Base-by-base conservation (phyloP, 2,329 filamentous ascomycete genomes). In the Diaporthe destruens region DNA sequence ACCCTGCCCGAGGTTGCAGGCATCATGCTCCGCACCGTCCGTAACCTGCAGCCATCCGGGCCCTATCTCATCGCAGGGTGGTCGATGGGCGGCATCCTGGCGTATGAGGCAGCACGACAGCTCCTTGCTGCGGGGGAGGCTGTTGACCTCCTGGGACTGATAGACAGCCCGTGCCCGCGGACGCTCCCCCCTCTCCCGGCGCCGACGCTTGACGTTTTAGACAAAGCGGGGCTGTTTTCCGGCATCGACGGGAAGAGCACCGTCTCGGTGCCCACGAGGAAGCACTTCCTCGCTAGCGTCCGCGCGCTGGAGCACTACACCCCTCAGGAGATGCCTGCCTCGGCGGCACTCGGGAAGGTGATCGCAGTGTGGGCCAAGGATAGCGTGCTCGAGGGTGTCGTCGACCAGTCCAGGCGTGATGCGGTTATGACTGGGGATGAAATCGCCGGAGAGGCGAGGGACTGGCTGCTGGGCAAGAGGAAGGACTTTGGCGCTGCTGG, bases 181-280 rank as follows among this genome's bases (percentile, higher is more conserved):
- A 65, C 61, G 3, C 14, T 65, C 1, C 61, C 61, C 0, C 61
- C 61, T 1, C 44, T 65, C 0, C 61, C 61, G 0, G 61, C 61
- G 32, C 61, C 61, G 7, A 65, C 61, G 14, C 61, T 65, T 6
- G 80, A 80, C 69, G 75, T 76, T 54, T 80, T 81, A 54, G 77
- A 81, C 76, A 82, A 80, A 78, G 61, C 61, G 0, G 61, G 61
- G 0, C 44, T 65, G 0, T 65, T 65, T 7, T 20, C 18, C 3
- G 61, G 61, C 1, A 65, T 65, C 32, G 61, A 65, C n/a, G 61
- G 61, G 14, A 65, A 39, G 61, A 65, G 61, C 44, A 65, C 18
- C 32, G 61, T 65, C 20, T 65, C 61, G 20, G 44, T 32, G 29
- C 49, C 44, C 20, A 65, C 61, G 0, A 36, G 61, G n/a, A 12